phyloP scores from a whole-genome alignment of 2,329 filamentous ascomycete species.

The Aurifilum marmelostoma region DNA sequence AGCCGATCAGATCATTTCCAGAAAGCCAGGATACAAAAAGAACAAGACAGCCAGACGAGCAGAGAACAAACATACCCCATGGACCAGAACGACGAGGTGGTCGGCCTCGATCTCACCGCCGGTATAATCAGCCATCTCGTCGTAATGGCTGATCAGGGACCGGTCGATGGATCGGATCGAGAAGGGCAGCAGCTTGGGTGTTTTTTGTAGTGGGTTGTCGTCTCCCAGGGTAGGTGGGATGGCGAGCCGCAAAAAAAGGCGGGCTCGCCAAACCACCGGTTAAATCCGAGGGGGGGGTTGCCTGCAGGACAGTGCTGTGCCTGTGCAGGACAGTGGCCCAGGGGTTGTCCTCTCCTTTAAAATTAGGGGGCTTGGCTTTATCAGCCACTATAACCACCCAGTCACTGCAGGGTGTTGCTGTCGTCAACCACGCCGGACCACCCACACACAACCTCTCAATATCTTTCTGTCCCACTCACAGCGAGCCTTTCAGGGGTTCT shows the following conservation, averaged over 20 bases:
- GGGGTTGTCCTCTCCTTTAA: not conserved
- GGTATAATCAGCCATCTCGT: constrained; percentile 48
- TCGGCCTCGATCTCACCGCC: constrained; percentile 60
- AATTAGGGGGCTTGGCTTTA: not conserved
- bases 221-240: constrained; percentile 2
- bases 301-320: not conserved
- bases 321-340: too few relatives aligned
- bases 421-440: not conserved
- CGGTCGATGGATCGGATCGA: constrained; percentile 40
- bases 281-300: constrained; percentile 13
- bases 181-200: constrained; percentile 31
- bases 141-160: constrained; percentile 37
- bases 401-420: not conserved
- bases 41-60: not conserved
- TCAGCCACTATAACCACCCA: not conserved
- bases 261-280: constrained; percentile 21
- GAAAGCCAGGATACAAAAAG: not conserved
- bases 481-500: too few relatives aligned
- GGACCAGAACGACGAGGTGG: constrained; percentile 77
- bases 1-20: not conserved
- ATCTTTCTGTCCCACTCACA: too few relatives aligned
- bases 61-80: constrained; percentile 62
- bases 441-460: not conserved
- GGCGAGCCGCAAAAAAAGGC: constrained; percentile 11
- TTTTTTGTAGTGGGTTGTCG: constrained; percentile 30